These are phyloP conservation scores for Volvariella volvacea DNA, from an alignment of 1,284 basidiomycete genomes.

Conservation along the genomic window DNA sequence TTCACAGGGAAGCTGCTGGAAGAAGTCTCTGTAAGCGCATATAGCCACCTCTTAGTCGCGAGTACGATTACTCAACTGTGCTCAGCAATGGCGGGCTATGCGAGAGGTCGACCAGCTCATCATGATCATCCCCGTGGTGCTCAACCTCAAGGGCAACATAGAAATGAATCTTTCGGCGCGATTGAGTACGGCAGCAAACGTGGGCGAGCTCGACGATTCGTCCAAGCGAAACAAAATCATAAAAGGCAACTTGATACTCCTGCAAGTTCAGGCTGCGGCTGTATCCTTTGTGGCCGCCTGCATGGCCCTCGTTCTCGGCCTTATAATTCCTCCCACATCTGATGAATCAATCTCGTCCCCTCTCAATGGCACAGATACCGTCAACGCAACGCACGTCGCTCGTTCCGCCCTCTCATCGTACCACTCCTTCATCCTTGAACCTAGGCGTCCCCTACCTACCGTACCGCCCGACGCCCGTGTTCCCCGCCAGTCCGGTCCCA, in stretches of 20 bases:
- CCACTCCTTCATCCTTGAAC: constrained; percentile 18
- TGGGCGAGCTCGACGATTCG: constrained; percentile 83
- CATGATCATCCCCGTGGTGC: constrained; percentile 91
- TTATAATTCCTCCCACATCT: constrained; percentile 42
- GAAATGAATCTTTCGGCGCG: constrained; percentile 89
- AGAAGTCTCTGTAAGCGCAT: constrained; percentile 62
- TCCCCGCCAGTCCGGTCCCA: constrained; percentile 29
- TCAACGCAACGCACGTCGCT: not conserved
- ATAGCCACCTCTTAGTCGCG: not conserved
- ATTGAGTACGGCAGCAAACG: constrained; percentile 73
- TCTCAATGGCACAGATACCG: not conserved
- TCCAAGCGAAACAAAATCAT: constrained; percentile 63
- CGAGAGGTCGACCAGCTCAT: constrained; percentile 89
- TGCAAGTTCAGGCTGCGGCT: constrained; percentile 91
- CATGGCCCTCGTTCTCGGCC: constrained; percentile 71
- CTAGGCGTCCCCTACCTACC: constrained; percentile 10
- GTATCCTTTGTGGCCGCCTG: constrained; percentile 85
- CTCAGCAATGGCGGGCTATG: constrained; percentile 85
- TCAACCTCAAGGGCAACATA: constrained; percentile 95
- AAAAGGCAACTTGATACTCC: constrained; percentile 76
- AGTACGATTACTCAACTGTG: constrained; percentile 6
- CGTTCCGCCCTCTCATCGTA: not conserved
- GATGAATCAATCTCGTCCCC: constrained; percentile 4
- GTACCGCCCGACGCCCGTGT: constrained; percentile 11
- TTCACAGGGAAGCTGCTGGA: constrained; percentile 88